Evolutionary conservation across 2,329 filamentous ascomycete species (phyloP).

Genomic region (Alternaria metachromatica): DNA sequence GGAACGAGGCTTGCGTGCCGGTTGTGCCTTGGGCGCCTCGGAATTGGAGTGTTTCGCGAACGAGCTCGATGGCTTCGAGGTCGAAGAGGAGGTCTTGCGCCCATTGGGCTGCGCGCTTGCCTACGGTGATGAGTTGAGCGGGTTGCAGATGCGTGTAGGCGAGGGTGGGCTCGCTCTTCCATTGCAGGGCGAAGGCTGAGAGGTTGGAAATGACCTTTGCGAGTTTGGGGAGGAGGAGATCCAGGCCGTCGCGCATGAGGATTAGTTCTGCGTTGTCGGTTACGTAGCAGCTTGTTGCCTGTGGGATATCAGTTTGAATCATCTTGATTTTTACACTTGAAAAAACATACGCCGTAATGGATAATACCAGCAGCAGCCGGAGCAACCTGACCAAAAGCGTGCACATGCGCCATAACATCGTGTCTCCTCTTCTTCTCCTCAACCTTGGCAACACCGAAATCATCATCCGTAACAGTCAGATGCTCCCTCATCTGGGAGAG

Average conservation of each 20-base stretch:
- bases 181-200: conserved; percentile 72
- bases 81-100: conserved; percentile 79
- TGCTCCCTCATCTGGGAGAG: conserved; percentile 56
- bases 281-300: conserved; percentile 38
- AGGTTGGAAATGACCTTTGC: conserved; percentile 81
- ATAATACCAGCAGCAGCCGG: conserved; percentile 84
- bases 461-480: conserved; percentile 54
- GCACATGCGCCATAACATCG: conserved; percentile 72
- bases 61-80: conserved; percentile 73
- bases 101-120: conserved; percentile 75
- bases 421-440: conserved; percentile 66
- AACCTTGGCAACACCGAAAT: conserved; percentile 56
- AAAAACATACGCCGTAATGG: conserved; percentile 67
- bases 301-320: conserved; percentile 68
- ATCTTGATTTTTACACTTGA: fast-evolving
- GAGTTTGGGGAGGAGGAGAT: conserved; percentile 78
- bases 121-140: conserved; percentile 70
- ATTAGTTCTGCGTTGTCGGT: conserved; percentile 56
- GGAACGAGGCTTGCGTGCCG: conserved; percentile 68
- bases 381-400: conserved; percentile 75
- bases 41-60: conserved; percentile 73
- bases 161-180: conserved; percentile 75
- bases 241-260: conserved; percentile 74
- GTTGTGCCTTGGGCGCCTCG: conserved; percentile 65
- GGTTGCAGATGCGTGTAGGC: conserved; percentile 78